Conservation (phyloP, 192 early-diverging fungal genomes). For the Coemansia brasiliensis region DNA sequence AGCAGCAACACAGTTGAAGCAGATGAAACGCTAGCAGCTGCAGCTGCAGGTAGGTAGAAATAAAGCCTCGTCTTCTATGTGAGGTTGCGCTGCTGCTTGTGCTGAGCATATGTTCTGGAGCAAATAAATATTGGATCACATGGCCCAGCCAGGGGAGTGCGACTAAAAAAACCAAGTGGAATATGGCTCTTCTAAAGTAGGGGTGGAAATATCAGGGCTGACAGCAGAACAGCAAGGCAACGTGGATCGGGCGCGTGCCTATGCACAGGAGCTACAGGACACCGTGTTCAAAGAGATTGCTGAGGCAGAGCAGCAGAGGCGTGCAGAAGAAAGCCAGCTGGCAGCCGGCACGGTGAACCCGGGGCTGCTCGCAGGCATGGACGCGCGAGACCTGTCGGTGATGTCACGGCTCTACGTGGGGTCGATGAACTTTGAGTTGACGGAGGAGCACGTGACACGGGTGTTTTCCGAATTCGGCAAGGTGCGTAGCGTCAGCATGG, state of each 20-base stretch:
- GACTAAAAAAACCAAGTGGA: too few species aligned
- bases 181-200: too few species aligned
- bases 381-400: slow-evolving; percentile 44
- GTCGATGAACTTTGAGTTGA: slow-evolving; percentile 84
- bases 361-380: slow-evolving; percentile 40
- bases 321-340: slow-evolving; percentile 19
- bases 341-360: slow-evolving; percentile 32
- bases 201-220: slow-evolving; percentile 14
- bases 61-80: too few species aligned
- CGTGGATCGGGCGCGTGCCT: slow-evolving; percentile 40
- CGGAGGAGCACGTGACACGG: slow-evolving; percentile 72
- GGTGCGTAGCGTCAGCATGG: slow-evolving; percentile 76
- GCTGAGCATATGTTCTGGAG: too few species aligned
- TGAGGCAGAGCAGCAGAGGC: slow-evolving; percentile 25
- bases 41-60: too few species aligned
- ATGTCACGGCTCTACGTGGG: slow-evolving; percentile 76
- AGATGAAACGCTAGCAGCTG: too few species aligned
- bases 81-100: too few species aligned
- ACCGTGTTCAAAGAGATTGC: slow-evolving; percentile 46
- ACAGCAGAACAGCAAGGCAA: slow-evolving; percentile 35
- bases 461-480: slow-evolving; percentile 79
- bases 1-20: too few species aligned
- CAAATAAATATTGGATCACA: too few species aligned
- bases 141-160: too few species aligned
- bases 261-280: slow-evolving; percentile 48